phyloP scores from a whole-genome alignment of 2,329 filamentous ascomycete species.

The Pyricularia sp. region DNA sequence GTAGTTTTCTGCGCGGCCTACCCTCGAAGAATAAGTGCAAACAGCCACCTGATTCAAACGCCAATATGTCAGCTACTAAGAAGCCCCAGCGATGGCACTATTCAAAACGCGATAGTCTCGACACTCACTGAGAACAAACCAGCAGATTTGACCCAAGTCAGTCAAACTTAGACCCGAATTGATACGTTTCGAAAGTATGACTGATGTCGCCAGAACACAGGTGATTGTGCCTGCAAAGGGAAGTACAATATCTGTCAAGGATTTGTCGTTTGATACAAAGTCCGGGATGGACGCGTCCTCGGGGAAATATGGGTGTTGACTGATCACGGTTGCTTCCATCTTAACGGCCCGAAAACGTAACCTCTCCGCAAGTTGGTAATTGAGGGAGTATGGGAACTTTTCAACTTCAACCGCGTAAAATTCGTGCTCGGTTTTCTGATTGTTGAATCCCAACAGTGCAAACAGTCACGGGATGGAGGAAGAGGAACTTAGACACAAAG shows the following conservation, averaged over 20 bases:
- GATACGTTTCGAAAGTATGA: conserved; percentile 18
- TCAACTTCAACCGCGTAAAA: neutral
- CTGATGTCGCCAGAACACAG: conserved; percentile 23
- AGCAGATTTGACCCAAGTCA: conserved; percentile 35
- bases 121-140: conserved; percentile 46
- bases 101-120: neutral
- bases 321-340: neutral
- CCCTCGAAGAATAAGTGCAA: conserved; percentile 80
- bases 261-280: conserved; percentile 34
- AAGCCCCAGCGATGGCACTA: too few species aligned
- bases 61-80: neutral
- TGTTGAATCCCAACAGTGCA: conserved; percentile 28
- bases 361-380: neutral
- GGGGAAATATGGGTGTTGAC: conserved; percentile 42
- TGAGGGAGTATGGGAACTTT: neutral
- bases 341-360: neutral
- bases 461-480: conserved; percentile 30
- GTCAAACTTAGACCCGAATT: conserved; percentile 23
- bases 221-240: conserved; percentile 27
- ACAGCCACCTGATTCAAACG: conserved; percentile 39
- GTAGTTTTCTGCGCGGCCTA: conserved; percentile 16
- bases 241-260: conserved; percentile 26
- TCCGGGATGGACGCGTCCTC: conserved; percentile 28
- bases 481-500: too few species aligned
- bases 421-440: neutral